Evolutionary conservation across 2,329 filamentous ascomycete species (phyloP), one percentile per base, ranked within the genome.

Genomic region (Ophiognomonia clavigignenti-juglandacearum): DNA sequence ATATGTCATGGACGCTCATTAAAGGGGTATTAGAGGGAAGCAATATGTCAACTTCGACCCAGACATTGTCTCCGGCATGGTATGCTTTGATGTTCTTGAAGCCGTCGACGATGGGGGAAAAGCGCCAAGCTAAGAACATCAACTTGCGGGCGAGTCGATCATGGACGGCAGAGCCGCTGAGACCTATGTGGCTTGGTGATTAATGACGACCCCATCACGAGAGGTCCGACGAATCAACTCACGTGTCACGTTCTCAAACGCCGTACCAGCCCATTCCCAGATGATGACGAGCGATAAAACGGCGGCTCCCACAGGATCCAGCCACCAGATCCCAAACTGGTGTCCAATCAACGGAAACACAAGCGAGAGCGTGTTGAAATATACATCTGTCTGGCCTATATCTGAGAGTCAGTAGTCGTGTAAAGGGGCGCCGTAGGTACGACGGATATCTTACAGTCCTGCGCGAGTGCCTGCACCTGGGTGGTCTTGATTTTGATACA

Each of bases 221-320:
- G n/a, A n/a, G n/a, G n/a, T n/a, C n/a, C n/a, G n/a, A n/a, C n/a
- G n/a, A n/a, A n/a, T n/a, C n/a, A n/a, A n/a, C n/a, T n/a, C n/a
- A n/a, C n/a, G n/a, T 1, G 72, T 73, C 39, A 83, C 72, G 54
- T 83, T 82, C 45, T 78, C 71, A 39, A 81, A 69, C 51, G 73
- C 79, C 0, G 82, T 85, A 38, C 72, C 70, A 1, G 75, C 75
- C 83, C 82, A 86, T 63, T 86, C 83, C 62, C 77, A 80, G 55
- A 86, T 85, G 60, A 86, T 83, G 65, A 76, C 85, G 4, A 85
- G 62, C 0, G 82, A 84, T 0, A 86, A 68, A 0, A 85, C 56
- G 0, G 76, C 74, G 4, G 82, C 83, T 45, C 82, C 83, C 0
- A 76, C 67, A 6, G 71, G 68, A 58, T 86, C 83, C 13, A 86